These are phyloP conservation scores for Sarocladiaceae sp. DNA, from an alignment of 2,329 filamentous ascomycete species.

Conservation along the genomic window DNA sequence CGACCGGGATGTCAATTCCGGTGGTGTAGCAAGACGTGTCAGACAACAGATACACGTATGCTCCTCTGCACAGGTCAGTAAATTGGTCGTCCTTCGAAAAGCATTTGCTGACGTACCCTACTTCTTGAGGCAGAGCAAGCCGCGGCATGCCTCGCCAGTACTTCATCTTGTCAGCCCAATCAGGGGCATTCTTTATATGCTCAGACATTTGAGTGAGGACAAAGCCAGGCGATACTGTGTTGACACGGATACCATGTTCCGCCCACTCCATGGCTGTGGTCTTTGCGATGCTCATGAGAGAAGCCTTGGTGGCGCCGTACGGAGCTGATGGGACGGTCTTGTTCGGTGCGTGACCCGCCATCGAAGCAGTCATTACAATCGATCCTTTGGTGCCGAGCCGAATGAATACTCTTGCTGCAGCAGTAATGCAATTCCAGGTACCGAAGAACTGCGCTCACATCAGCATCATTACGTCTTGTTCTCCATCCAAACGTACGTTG, in stretches of 20 bases:
- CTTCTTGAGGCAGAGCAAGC: not conserved
- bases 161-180: not conserved
- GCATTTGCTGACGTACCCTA: not conserved
- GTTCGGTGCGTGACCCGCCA: constrained; percentile 45
- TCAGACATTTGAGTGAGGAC: constrained; percentile 34
- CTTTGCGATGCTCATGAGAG: constrained; percentile 34
- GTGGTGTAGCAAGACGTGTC: not conserved
- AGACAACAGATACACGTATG: not conserved
- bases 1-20: not conserved
- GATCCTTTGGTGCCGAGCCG: constrained; percentile 28
- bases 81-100: not conserved
- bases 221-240: constrained; percentile 41
- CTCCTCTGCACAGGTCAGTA: not conserved
- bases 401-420: no score
- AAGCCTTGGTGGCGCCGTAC: constrained; percentile 41
- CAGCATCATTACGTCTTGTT: no score
- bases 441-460: no score
- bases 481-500: constrained; percentile 15
- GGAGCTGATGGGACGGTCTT: constrained; percentile 46
- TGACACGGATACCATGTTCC: constrained; percentile 40
- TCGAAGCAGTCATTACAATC: constrained; percentile 42
- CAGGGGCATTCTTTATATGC: not conserved
- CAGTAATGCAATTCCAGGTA: no score
- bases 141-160: not conserved
- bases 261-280: constrained; percentile 44